Evolutionary conservation across 805 yeast species (phyloP), one percentile per base, ranked within the genome.

Genomic region (Metschnikowia arizonensis): DNA sequence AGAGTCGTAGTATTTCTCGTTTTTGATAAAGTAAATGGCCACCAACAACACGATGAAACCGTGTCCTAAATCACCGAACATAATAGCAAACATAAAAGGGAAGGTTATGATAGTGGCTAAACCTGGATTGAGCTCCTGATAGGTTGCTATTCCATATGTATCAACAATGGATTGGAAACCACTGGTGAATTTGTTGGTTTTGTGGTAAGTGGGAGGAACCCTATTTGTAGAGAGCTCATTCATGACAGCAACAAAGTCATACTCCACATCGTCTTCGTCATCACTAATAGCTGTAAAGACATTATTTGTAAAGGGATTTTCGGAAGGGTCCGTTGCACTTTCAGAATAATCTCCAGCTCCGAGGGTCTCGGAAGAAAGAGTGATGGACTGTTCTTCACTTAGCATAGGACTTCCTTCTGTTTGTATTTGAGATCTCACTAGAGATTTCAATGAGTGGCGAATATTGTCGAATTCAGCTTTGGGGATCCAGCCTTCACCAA

Each of bases 31-130:
- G 3, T 66, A 59, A 15, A 72, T 50, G 10, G 85, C 85, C 17
- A 79, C 82, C 52, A 81, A 60, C 25, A 77, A 61, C 58, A 84
- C 66, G 45, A 84, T 68, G 46, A 81, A 65, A n/a, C 90, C 90
- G 59, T 84, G 90, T 9, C 90, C 90, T 51, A 83, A 67, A 66
- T 84, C 90, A 66, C 90, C 90, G 66, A 84, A 84, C 90, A 84
- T 84, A 50, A 84, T 81, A 14, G 90, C 88, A 66, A 84, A 84
- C 87, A 84, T 81, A 59, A 83, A 84, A 12, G 90, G 90, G 66
- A 84, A 84, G 0, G 90, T 84, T 14, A 83, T 81, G 33, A 83
- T 74, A 1, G 89, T 80, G 14, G 90, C 83, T 49, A 83, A 72
- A 45, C 88, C 88, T 8, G 90, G 86, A 56, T 83, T 83, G 9